phyloP scores from a whole-genome alignment of 179 eudicot species.

The Beta lomatogona region DNA sequence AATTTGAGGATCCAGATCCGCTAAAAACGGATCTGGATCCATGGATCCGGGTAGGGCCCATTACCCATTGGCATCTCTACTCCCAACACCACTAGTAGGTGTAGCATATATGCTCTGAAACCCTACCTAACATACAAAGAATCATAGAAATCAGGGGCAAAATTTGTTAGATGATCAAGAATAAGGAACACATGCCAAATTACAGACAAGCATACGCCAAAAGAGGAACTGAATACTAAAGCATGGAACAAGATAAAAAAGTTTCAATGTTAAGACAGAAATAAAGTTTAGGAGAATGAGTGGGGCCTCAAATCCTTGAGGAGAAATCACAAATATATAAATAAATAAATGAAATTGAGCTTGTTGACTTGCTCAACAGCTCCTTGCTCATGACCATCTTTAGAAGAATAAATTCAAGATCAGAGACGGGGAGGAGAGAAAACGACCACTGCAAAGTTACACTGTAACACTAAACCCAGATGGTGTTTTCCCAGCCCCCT shows the following conservation, averaged over 20 bases:
- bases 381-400: background rate
- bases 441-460: background rate
- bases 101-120: conserved; percentile 47
- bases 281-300: background rate
- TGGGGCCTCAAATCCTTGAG: background rate
- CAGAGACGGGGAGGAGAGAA: too few species aligned
- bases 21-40: too few species aligned
- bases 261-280: background rate
- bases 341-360: background rate
- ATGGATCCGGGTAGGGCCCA: too few species aligned
- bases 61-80: conserved; percentile 13
- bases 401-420: background rate
- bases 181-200: background rate
- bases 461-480: conserved; percentile 15
- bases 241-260: conserved; percentile 3
- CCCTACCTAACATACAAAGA: conserved; percentile 17
- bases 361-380: background rate
- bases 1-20: too few species aligned
- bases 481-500: background rate
- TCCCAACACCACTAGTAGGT: conserved; percentile 51
- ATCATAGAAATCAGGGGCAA: conserved; percentile 1
- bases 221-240: background rate
- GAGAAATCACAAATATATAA: background rate
- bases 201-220: background rate
- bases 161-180: conserved; percentile 2